Evolutionary conservation across 2,329 filamentous ascomycete genomes (phyloP).

Genomic region (Blastomyces silverae): DNA sequence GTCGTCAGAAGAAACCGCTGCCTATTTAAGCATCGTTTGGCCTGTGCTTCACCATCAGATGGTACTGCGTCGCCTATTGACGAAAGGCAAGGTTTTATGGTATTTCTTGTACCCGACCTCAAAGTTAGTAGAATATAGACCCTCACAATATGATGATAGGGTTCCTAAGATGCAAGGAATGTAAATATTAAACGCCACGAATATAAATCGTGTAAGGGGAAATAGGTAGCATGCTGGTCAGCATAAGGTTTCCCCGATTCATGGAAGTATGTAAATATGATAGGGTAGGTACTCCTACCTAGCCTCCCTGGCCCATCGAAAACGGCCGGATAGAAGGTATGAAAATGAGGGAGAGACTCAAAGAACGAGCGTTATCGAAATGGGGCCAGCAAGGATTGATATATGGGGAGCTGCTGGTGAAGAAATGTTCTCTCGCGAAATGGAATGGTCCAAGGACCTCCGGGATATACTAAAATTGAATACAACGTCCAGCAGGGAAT

Average conservation of each 20-base stretch:
- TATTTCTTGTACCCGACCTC: too few relatives aligned
- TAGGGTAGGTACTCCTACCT: background rate
- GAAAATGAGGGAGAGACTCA: background rate
- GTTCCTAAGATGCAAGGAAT: too few relatives aligned
- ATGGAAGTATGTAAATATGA: background rate
- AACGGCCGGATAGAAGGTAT: background rate
- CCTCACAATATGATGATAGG: too few relatives aligned
- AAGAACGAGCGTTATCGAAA: background rate
- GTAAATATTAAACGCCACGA: background rate
- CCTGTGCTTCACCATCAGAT: too few relatives aligned
- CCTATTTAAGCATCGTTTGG: too few relatives aligned
- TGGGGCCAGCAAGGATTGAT: background rate
- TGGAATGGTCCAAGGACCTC: background rate
- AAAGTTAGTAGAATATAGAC: too few relatives aligned
- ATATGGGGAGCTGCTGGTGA: background rate
- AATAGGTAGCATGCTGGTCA: background rate
- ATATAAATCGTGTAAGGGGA: background rate
- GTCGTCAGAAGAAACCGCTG: too few relatives aligned
- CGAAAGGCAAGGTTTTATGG: too few relatives aligned
- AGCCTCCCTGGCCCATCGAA: background rate
- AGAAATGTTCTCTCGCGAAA: background rate
- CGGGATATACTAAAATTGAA: background rate
- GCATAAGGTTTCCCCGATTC: background rate
- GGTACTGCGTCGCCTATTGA: too few relatives aligned
- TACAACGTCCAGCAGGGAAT: background rate